These are phyloP conservation scores for Candida railenensis DNA, from an alignment of 805 yeast genomes.

Conservation along the genomic window DNA sequence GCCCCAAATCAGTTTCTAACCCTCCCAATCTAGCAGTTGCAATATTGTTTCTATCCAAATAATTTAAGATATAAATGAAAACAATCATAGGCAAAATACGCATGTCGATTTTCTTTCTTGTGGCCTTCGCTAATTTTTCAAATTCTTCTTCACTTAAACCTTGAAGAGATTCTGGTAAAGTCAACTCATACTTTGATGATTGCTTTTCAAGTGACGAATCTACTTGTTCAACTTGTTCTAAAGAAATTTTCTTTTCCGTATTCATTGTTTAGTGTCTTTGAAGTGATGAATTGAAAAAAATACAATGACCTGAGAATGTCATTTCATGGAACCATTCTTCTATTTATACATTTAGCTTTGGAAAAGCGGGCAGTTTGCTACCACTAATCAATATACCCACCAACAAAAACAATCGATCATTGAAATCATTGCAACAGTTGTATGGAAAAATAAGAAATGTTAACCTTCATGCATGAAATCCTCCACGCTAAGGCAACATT, in stretches of 20 bases:
- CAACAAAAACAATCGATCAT: neutral
- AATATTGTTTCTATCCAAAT: conserved; percentile 51
- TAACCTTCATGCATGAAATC: neutral
- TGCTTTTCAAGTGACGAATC: neutral
- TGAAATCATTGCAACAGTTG: neutral
- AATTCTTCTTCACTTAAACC: conserved; percentile 42
- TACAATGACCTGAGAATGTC: neutral
- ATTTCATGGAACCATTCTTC: neutral
- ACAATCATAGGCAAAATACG: conserved; percentile 51
- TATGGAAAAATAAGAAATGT: neutral
- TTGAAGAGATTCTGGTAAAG: conserved; percentile 31
- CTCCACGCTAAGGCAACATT: neutral
- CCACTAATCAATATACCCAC: neutral
- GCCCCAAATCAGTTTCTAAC: conserved; percentile 40
- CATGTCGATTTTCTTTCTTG: conserved; percentile 48
- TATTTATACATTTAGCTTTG: neutral
- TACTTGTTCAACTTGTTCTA: conserved; percentile 2
- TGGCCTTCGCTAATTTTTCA: conserved; percentile 37
- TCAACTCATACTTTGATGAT: neutral
- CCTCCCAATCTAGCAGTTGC: conserved; percentile 57
- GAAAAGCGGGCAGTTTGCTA: neutral
- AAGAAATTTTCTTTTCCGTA: neutral
- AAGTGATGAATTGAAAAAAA: neutral
- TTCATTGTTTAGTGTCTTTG: neutral
- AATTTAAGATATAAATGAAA: conserved; percentile 51